A percentile compares a stretch with the other conserved stretches of the same genome.
Evolutionary conservation across 495 filamentous ascomycete genomes (phyloP).

Genomic region (Daldinia vernicosa): DNA sequence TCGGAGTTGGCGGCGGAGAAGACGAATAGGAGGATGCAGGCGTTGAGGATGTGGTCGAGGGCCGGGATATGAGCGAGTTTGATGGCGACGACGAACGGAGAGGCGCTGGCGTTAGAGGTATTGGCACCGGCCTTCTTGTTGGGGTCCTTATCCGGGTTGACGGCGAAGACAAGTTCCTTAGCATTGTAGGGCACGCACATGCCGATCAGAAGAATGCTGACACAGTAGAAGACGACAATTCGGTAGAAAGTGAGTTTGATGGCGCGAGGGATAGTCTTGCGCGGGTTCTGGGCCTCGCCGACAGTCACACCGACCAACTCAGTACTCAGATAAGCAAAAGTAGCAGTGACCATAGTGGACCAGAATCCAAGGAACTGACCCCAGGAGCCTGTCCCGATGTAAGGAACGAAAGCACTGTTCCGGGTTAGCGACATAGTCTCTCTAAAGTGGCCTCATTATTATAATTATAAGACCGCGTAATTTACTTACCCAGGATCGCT

Average conservation of each 20-base stretch:
- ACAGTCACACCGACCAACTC: conserved; percentile 85
- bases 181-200: conserved; percentile 71
- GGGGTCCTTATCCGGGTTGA: conserved; percentile 36
- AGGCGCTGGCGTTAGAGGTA: conserved; percentile 60
- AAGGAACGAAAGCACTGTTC: conserved; percentile 73
- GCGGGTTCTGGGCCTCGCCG: conserved; percentile 81
- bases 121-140: background rate
- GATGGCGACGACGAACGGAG: conserved; percentile 73
- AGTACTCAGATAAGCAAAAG: conserved; percentile 85
- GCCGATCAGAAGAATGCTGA: conserved; percentile 75
- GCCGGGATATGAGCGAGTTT: conserved; percentile 69
- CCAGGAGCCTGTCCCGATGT: conserved; percentile 57
- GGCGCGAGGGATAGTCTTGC: conserved; percentile 75
- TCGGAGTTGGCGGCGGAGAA: conserved; percentile 81
- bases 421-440: conserved; percentile 10
- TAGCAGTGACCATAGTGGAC: conserved; percentile 78
- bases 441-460: background rate
- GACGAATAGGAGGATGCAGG: conserved; percentile 79
- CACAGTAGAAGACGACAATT: conserved; percentile 78
- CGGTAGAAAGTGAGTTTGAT: conserved; percentile 78
- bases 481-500: conserved; percentile 66
- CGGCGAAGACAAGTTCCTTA: conserved; percentile 64
- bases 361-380: conserved; percentile 79
- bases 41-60: conserved; percentile 80
- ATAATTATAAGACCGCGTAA: conserved; percentile 51